phyloP scores from a whole-genome alignment of 1,284 basidiomycete genomes.

The Xerocomus alliaceus region DNA sequence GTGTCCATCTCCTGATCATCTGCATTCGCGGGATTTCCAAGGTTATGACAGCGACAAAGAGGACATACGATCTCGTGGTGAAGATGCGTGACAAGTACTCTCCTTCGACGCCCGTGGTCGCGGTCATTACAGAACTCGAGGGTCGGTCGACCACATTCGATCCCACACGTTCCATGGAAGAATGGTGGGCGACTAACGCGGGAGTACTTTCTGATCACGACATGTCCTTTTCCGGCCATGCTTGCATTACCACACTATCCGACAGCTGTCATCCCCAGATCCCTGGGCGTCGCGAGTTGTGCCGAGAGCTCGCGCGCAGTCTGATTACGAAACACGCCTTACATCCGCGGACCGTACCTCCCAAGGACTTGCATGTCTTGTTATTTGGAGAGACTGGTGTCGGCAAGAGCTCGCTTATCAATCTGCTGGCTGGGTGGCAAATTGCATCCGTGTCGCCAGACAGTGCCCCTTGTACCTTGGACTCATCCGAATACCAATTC shows the following conservation, averaged over 20 bases:
- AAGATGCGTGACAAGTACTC: constrained; percentile 24
- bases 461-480: constrained; percentile 35
- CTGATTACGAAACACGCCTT: constrained; percentile 27
- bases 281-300: constrained; percentile 24
- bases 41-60: constrained; percentile 26
- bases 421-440: constrained; percentile 35
- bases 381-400: constrained; percentile 43
- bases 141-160: constrained; percentile 19
- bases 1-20: constrained; percentile 39
- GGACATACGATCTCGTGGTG: constrained; percentile 32
- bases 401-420: constrained; percentile 44
- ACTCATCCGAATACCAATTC: constrained; percentile 34
- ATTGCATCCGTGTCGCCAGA: constrained; percentile 37
- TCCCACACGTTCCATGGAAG: constrained; percentile 32
- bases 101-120: constrained; percentile 34
- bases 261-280: constrained; percentile 34
- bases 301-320: constrained; percentile 25
- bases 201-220: constrained; percentile 17
- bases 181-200: constrained; percentile 40
- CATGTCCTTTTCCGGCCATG: constrained; percentile 31
- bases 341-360: constrained; percentile 22
- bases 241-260: constrained; percentile 30
- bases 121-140: constrained; percentile 42
- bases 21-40: constrained; percentile 33
- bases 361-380: constrained; percentile 38